These are phyloP conservation scores for Backusella sp. DNA, from an alignment of 192 early-diverging fungal genomes.

Conservation along the genomic window DNA sequence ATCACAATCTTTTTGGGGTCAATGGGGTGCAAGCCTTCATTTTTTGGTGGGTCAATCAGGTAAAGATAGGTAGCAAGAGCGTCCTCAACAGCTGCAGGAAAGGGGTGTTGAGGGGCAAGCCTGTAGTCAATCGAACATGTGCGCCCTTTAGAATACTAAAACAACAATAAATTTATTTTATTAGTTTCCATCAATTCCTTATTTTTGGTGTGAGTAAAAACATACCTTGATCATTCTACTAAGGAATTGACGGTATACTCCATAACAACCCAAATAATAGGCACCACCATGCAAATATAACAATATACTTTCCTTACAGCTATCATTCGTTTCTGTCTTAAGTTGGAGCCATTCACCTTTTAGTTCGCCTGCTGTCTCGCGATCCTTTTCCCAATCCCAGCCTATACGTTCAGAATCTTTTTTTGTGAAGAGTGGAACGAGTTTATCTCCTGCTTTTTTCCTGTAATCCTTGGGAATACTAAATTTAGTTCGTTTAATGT, in stretches of 20 bases:
- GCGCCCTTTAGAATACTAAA: constrained; percentile 22
- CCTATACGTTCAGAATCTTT: constrained; percentile 33
- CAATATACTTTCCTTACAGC: constrained; percentile 50
- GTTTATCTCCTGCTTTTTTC: constrained; percentile 29
- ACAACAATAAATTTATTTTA: background rate
- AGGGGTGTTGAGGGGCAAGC: constrained; percentile 76
- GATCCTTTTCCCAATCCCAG: constrained; percentile 47
- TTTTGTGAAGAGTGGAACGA: constrained; percentile 31
- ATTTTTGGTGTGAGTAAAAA: background rate
- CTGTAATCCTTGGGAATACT: constrained; percentile 32
- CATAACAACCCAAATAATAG: constrained; percentile 46
- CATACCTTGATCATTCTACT: constrained; percentile 47
- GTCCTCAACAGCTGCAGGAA: constrained; percentile 83
- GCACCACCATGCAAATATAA: constrained; percentile 80
- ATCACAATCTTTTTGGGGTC: constrained; percentile 58
- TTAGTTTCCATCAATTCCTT: background rate
- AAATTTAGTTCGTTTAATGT: background rate
- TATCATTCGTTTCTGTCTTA: constrained; percentile 14
- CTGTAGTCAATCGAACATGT: constrained; percentile 66
- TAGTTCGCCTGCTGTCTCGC: constrained; percentile 19
- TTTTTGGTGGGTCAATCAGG: constrained; percentile 52
- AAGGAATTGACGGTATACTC: constrained; percentile 41
- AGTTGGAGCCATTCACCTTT: constrained; percentile 41
- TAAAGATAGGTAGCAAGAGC: constrained; percentile 72
- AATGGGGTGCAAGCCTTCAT: constrained; percentile 43